Evolutionary conservation across 495 filamentous ascomycete species (phyloP), one percentile per base, ranked within the genome.

Genomic region (Podospora didyma): DNA sequence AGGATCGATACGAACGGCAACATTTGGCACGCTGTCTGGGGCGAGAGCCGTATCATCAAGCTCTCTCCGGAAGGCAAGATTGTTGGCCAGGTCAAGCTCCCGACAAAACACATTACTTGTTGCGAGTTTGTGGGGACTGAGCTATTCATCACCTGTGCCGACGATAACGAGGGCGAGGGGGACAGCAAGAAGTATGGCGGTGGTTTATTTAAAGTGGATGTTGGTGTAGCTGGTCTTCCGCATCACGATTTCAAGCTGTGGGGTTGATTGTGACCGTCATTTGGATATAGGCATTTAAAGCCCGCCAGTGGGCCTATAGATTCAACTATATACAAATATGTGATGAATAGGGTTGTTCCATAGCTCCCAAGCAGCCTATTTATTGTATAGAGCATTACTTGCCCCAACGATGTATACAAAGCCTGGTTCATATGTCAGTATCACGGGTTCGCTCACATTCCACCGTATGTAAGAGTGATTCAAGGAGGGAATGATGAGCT

Each of bases 1-100:
- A 79, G 85, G 22, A 81, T 91, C 51, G 89, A 94, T 62, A 76
- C 68, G 12, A 82, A 88, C 12, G 89, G 87, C 1, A 84, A 84
- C 60, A 74, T 93, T 24, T 92, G 89, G 89, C 82, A 82, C 54
- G 87, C 88, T n/a, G 76, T 91, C 28, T 90, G 88, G 61, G 87
- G 88, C 45, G 88, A 86, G 60, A 71, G 79, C 48, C 77, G 80
- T 46, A 83, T 93, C 17, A 68, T 91, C 49, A 84, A 85, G 65
- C 82, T 92, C 59, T 82, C 78, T 7, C 79, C 84, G 4, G 72
- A 76, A 31, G 87, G 87, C 2, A 74, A 83, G 64, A 67, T 91
- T 21, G 74, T 88, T 19, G 86, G 86, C 17, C 76, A 86, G 73
- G 73, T 93, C 35, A 76, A 65, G 6, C 70, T 91, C 56, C 85